These are phyloP conservation scores for Polygonum aviculare DNA, from an alignment of 148 eudicot genomes.

Conservation along the genomic window DNA sequence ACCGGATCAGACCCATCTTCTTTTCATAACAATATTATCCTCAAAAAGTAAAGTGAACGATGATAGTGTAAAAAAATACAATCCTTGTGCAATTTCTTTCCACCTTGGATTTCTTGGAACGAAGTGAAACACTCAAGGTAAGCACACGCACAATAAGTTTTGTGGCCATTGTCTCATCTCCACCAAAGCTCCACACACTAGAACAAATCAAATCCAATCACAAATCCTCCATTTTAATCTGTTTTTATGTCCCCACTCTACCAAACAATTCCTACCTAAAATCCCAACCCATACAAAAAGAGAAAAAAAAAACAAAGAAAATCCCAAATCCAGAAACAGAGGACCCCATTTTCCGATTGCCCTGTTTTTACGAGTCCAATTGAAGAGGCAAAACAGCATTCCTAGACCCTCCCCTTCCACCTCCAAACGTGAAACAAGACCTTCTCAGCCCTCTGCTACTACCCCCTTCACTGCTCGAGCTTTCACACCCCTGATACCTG, in stretches of 20 bases:
- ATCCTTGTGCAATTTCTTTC: background rate
- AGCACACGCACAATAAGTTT: background rate
- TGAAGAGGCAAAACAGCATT: constrained; percentile 5
- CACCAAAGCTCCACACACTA: background rate
- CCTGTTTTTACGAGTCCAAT: background rate
- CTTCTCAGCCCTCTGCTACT: background rate
- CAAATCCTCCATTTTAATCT: background rate
- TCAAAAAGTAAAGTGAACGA: too few relatives aligned
- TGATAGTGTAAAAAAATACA: too few relatives aligned
- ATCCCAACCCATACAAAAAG: background rate
- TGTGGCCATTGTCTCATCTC: background rate
- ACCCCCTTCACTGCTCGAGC: constrained; percentile 1
- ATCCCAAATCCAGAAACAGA: background rate
- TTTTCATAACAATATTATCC: too few relatives aligned
- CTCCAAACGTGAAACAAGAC: constrained; percentile 5
- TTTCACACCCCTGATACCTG: background rate
- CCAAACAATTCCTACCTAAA: background rate
- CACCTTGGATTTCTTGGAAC: background rate
- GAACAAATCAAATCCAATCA: background rate
- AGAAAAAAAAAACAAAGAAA: background rate
- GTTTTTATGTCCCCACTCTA: background rate
- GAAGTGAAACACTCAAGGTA: background rate
- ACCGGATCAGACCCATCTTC: too few relatives aligned
- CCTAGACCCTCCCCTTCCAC: constrained; percentile 8
- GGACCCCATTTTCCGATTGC: background rate